Conservation (phyloP, 805 yeast genomes). For the Ogataea polymorpha region DNA sequence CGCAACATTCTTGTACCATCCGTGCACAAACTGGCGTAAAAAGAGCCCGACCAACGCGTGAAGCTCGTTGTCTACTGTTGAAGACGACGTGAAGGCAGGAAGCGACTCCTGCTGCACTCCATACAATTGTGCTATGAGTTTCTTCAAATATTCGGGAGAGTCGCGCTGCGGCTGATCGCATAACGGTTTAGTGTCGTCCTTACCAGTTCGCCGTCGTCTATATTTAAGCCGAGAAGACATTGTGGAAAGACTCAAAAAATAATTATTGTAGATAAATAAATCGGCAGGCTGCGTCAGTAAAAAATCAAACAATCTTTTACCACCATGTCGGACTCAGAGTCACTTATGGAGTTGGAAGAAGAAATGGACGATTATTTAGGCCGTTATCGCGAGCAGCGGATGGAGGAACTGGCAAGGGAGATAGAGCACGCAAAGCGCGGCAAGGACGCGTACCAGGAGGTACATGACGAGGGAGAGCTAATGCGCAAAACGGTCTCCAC, state of each 20-base stretch:
- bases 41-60: conserved; percentile 46
- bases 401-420: conserved; percentile 52
- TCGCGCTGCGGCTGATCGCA: conserved; percentile 12
- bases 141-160: conserved; percentile 25
- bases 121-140: conserved; percentile 19
- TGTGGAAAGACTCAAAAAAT: conserved; percentile 32
- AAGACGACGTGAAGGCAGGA: conserved; percentile 39
- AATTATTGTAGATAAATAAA: conserved; percentile 33
- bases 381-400: conserved; percentile 59
- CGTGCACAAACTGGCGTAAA: conserved; percentile 43
- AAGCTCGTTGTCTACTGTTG: conserved; percentile 41
- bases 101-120: conserved; percentile 23
- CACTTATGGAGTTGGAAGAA: conserved; percentile 47
- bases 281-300: not conserved
- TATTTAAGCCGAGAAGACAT: conserved; percentile 6
- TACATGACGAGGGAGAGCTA: conserved; percentile 54
- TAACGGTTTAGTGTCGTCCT: not conserved
- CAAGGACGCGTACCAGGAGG: conserved; percentile 36
- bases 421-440: conserved; percentile 34
- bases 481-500: conserved; percentile 47
- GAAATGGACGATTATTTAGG: conserved; percentile 46
- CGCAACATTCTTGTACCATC: conserved; percentile 43
- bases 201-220: conserved; percentile 4
- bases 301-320: conserved; percentile 27
- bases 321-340: conserved; percentile 15